Conservation (phyloP, 2,329 filamentous ascomycete genomes). For the Epichloe elymi region DNA sequence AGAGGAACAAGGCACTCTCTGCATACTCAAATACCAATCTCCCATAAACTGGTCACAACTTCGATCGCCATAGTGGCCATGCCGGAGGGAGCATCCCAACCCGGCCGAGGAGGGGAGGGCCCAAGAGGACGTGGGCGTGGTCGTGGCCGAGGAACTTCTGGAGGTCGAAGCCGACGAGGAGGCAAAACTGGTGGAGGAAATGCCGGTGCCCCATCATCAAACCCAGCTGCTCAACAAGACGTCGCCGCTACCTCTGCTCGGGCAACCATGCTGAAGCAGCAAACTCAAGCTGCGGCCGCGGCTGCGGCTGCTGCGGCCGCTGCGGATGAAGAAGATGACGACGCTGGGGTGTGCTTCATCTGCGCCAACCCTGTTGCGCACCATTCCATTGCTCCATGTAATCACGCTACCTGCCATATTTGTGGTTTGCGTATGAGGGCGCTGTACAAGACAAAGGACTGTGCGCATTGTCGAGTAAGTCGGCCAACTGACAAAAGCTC, state of each 20-base stretch:
- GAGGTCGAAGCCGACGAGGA: constrained; percentile 13
- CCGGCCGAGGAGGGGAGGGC: constrained; percentile 20
- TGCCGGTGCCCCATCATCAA: constrained; percentile 5
- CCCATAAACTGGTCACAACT: not conserved
- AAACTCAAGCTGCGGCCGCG: constrained; percentile 8
- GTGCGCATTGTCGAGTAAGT: constrained; percentile 83
- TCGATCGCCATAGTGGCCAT: constrained; percentile 4
- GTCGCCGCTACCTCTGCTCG: constrained; percentile 21
- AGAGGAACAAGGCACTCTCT: too few species aligned
- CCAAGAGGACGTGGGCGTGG: constrained; percentile 29
- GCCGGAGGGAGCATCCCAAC: constrained; percentile 10
- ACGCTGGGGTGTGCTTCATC: constrained; percentile 86
- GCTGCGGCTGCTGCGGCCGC: constrained; percentile 16
- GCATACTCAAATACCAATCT: not conserved
- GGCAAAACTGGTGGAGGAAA: constrained; percentile 13
- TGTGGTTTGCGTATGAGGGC: constrained; percentile 84
- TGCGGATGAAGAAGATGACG: constrained; percentile 28
- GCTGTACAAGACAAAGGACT: constrained; percentile 91
- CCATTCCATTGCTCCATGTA: constrained; percentile 82
- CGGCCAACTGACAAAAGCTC: not conserved
- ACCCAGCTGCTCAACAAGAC: constrained; percentile 19
- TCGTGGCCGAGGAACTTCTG: constrained; percentile 2
- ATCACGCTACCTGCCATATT: constrained; percentile 93
- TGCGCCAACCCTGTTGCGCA: constrained; percentile 85
- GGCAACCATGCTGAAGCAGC: constrained; percentile 10